Conservation (phyloP, 2,329 filamentous ascomycete species). For the Colletotrichum caudatum region DNA sequence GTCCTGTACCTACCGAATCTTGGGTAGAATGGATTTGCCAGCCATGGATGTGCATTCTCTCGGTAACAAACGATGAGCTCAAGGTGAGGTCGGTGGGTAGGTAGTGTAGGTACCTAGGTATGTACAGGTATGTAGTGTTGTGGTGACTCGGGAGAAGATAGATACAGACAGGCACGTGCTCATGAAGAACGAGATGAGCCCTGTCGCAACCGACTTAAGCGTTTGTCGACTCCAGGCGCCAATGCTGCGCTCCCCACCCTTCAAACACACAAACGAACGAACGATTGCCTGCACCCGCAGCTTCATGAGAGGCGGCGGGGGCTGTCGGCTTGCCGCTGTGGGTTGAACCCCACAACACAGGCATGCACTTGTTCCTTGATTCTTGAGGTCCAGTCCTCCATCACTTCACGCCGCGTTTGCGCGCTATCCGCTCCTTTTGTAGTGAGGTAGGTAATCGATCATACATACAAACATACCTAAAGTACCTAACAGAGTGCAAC, state of each 20-base stretch:
- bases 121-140: background rate
- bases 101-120: no score
- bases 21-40: background rate
- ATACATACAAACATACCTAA: no score
- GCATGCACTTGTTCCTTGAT: background rate
- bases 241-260: conserved; percentile 28
- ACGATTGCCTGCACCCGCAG: conserved; percentile 27
- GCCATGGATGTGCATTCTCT: no score
- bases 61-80: background rate
- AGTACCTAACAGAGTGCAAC: no score
- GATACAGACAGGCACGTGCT: no score
- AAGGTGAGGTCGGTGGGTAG: background rate
- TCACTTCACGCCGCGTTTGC: background rate
- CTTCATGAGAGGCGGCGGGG: background rate
- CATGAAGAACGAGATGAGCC: background rate
- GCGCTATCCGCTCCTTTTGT: background rate
- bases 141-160: background rate
- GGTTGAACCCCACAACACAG: background rate
- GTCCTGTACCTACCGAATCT: background rate
- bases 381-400: background rate
- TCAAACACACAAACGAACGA: conserved; percentile 21
- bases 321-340: background rate
- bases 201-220: background rate
- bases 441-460: no score
- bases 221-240: conserved; percentile 19